Conservation (phyloP, 2,329 filamentous ascomycete species). For the Fusarium gaditjirri region DNA sequence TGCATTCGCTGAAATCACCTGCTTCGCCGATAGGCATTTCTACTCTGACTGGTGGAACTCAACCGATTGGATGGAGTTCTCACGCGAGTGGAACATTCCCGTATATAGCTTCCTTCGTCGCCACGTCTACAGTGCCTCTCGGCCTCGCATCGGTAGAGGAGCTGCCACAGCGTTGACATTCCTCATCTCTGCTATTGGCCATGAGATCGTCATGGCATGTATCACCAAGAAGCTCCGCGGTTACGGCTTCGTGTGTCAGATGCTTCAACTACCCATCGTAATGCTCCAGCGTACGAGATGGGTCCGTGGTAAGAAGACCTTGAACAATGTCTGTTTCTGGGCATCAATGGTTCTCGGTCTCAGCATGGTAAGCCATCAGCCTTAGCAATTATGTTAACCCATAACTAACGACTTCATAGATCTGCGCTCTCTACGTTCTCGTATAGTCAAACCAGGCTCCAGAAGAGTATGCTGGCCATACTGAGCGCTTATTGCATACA, state of each 20-base stretch:
- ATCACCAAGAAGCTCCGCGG: slow-evolving; percentile 97
- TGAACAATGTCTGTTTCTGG: slow-evolving; percentile 95
- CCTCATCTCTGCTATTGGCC: slow-evolving; percentile 85
- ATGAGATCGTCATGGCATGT: slow-evolving; percentile 97
- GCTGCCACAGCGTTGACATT: slow-evolving; percentile 92
- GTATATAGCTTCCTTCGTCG: slow-evolving; percentile 95
- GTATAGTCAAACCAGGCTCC: slow-evolving; percentile 48
- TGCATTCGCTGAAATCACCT: slow-evolving; percentile 92
- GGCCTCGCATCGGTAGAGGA: slow-evolving; percentile 78
- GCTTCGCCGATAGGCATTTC: slow-evolving; percentile 93
- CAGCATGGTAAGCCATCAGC: slow-evolving; percentile 71
- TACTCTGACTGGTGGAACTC: slow-evolving; percentile 84
- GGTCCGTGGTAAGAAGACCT: slow-evolving; percentile 77
- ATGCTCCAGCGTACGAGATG: slow-evolving; percentile 84
- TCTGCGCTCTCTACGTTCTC: slow-evolving; percentile 65
- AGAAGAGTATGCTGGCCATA: slow-evolving; percentile 15
- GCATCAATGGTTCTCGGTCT: slow-evolving; percentile 89
- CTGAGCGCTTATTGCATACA: background rate
- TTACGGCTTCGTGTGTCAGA: slow-evolving; percentile 94
- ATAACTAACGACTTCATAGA: slow-evolving; percentile 50
- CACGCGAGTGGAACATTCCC: slow-evolving; percentile 96
- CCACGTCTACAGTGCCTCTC: slow-evolving; percentile 89
- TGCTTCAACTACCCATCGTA: slow-evolving; percentile 97
- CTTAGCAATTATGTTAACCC: background rate
- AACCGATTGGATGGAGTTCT: slow-evolving; percentile 95